A percentile compares a stretch with the other conserved stretches of the same genome.
These are phyloP conservation scores for Boletus huronensis DNA, from an alignment of 768 basidiomycete species.

Conservation along the genomic window DNA sequence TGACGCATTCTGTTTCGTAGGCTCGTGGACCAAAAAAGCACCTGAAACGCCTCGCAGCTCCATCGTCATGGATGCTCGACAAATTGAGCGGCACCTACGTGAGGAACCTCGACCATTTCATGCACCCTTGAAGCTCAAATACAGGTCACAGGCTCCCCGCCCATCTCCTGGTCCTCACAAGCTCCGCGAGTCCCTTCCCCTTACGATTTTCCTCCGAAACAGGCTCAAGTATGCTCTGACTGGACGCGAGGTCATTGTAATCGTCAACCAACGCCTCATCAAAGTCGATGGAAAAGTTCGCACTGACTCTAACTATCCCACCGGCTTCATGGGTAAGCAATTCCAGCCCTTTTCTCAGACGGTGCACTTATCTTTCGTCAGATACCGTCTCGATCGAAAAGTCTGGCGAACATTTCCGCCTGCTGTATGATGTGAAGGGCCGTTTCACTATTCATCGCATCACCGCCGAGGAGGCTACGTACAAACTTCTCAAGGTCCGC, in stretches of 20 bases:
- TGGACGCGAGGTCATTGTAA: conserved; percentile 91
- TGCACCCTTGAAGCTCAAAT: conserved; percentile 5
- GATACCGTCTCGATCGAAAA: conserved; percentile 98
- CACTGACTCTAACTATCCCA: conserved; percentile 94
- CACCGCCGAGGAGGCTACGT: conserved; percentile 93
- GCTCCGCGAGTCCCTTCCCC: conserved; percentile 96
- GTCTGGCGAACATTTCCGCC: conserved; percentile 98
- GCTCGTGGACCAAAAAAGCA: conserved; percentile 99
- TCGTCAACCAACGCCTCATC: conserved; percentile 94
- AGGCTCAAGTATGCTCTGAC: conserved; percentile 98
- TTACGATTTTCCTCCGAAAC: conserved; percentile 97
- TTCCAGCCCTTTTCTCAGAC: not conserved
- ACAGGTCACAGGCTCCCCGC: conserved; percentile 72
- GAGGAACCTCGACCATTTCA: conserved; percentile 31
- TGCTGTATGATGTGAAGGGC: conserved; percentile 98
- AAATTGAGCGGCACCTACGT: conserved; percentile 95
- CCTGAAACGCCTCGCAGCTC: conserved; percentile 95
- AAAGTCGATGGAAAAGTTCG: conserved; percentile 99
- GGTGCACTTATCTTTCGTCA: conserved; percentile 28
- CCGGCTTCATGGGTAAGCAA: conserved; percentile 92
- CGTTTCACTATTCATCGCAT: conserved; percentile 99
- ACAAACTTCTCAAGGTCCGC: conserved; percentile 95
- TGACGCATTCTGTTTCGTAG: conserved; percentile 41
- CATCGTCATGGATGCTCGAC: conserved; percentile 99
- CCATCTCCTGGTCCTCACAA: conserved; percentile 99